Conservation (phyloP, 495 filamentous ascomycete species). For the Penicillium roqueforti region DNA sequence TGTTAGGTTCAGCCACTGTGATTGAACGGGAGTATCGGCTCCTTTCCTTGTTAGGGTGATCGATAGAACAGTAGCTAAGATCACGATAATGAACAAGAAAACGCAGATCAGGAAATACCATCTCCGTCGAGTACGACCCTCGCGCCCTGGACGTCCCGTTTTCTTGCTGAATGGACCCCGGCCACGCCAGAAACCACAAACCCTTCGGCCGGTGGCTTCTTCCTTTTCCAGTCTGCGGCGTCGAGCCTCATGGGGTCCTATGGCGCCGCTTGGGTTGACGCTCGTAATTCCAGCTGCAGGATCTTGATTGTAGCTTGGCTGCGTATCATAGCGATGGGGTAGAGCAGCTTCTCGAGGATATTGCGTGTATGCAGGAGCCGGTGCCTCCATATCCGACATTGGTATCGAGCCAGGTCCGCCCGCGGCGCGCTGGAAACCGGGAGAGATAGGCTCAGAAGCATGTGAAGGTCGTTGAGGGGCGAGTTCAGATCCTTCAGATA, state of each 20-base stretch:
- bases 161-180: constrained; percentile 54
- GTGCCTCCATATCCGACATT: constrained; percentile 41
- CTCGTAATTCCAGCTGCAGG: constrained; percentile 21
- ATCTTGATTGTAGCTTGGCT: constrained; percentile 6
- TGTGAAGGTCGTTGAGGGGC: not conserved
- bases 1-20: constrained; percentile 77
- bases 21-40: constrained; percentile 40
- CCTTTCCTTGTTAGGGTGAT: constrained; percentile 54
- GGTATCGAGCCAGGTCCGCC: constrained; percentile 42
- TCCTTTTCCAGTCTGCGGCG: constrained; percentile 60
- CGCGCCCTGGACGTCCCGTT: constrained; percentile 55
- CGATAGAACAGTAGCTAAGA: constrained; percentile 56
- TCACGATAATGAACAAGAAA: constrained; percentile 54
- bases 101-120: constrained; percentile 53
- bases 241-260: constrained; percentile 46
- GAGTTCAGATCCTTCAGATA: not conserved
- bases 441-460: constrained; percentile 36
- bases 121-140: constrained; percentile 60
- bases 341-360: constrained; percentile 15
- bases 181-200: constrained; percentile 57
- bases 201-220: constrained; percentile 51
- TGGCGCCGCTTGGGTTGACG: constrained; percentile 28
- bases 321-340: constrained; percentile 24
- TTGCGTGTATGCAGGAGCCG: constrained; percentile 34
- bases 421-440: constrained; percentile 40